Evolutionary conservation across 169 alveolate genomes (phyloP), one percentile per base, ranked within the genome.

Genomic region (Plasmodium malariae): DNA sequence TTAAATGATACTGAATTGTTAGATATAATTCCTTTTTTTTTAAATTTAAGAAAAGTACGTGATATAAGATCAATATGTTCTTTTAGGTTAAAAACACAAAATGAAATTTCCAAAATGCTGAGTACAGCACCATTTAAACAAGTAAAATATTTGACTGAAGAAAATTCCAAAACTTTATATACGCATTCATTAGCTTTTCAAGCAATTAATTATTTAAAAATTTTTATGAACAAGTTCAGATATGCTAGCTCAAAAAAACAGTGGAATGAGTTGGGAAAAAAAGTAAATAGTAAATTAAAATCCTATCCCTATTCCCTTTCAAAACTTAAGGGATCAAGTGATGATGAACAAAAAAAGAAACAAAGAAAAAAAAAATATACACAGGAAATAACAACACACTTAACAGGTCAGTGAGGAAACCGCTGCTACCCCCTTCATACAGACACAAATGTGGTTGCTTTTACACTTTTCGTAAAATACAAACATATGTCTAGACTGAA

Each of bases 1-100:
- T 71, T 32, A 17, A 49, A 80, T 34, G 97, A 94, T 73, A 93
- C 94, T 4, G 96, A 93, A 55, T 91, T 94, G 63, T 72, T 93
- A 65, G 94, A 92, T 30, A 87, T 93, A n/a, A 91, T 94, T 60
- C 97, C 97, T 34, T 91, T 94, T 28, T 91, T 94, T 85, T 73
- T 86, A 17, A 93, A 94, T 4, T 59, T 94, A 70, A 59, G 93
- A 17, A 72, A 93, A 43, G 91, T 92, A 32, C 62, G 69, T 4
- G 97, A 94, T 36, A 94, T 94, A 24, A 67, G 97, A 30, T 60
- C 87, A n/a, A 43, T 94, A 0, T 76, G 88, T 40, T 55, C 87
- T 7, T 85, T 92, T 45, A 34, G 93, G 14, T 19, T 48, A 9
- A 87, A 57, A 74, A 65, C 86, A 83, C 93, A 89, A 72, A 59